Evolutionary conservation across 116 monocot genomes (phyloP).

Genomic region (Iris pallida): DNA sequence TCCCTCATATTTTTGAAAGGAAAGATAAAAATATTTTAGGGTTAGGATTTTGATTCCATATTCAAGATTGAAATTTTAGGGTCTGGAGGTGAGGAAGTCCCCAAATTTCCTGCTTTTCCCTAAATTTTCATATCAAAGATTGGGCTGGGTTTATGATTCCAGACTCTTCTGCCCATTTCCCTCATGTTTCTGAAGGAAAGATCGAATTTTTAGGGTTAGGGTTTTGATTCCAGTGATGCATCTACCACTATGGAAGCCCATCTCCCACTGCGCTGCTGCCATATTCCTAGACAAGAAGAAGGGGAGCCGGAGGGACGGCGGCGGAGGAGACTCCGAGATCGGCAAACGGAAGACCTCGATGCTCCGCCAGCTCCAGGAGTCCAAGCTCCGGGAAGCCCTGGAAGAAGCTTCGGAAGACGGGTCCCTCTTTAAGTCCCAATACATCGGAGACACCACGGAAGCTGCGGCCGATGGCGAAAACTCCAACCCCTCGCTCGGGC

Average conservation of each 20-base stretch:
- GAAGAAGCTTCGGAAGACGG: slow-evolving; percentile 98
- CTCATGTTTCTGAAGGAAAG: too few species aligned
- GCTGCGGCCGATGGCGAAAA: not conserved
- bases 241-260: slow-evolving; percentile 91
- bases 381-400: slow-evolving; percentile 83
- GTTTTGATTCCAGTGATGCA: slow-evolving; percentile 37
- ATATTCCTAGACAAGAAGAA: slow-evolving; percentile 61
- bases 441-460: slow-evolving; percentile 28
- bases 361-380: slow-evolving; percentile 66
- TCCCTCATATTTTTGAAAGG: too few species aligned
- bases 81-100: too few species aligned
- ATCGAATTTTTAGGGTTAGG: too few species aligned
- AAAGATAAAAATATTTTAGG: too few species aligned
- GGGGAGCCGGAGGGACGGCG: slow-evolving; percentile 12
- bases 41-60: too few species aligned
- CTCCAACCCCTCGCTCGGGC: slow-evolving; percentile 23
- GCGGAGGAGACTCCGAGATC: slow-evolving; percentile 15
- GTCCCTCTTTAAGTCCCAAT: slow-evolving; percentile 70
- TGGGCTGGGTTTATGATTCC: too few species aligned
- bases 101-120: too few species aligned
- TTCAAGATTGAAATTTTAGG: too few species aligned
- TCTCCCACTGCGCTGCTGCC: slow-evolving; percentile 75
- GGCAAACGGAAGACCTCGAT: slow-evolving; percentile 28
- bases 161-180: too few species aligned
- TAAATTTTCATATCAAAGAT: too few species aligned